phyloP scores from a whole-genome alignment of 768 basidiomycete species.

The Kwoniella bestiolae region DNA sequence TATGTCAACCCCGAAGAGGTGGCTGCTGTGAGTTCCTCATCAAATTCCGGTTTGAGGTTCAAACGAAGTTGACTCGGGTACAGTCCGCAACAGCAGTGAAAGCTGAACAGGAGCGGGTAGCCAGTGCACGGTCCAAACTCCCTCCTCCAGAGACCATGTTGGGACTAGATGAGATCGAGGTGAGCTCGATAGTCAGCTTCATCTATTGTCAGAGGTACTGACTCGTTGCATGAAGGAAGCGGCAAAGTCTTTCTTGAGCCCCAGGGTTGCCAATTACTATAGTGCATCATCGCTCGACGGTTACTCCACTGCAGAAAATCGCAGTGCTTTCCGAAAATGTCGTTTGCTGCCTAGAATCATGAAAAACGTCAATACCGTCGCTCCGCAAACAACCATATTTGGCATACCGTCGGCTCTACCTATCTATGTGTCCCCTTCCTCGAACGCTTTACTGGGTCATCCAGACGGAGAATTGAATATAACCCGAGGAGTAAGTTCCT shows the following conservation, averaged over 20 bases:
- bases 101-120: constrained; percentile 39
- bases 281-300: constrained; percentile 33
- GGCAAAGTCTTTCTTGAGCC: constrained; percentile 39
- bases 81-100: constrained; percentile 24
- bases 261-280: constrained; percentile 40
- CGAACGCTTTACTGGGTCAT: constrained; percentile 70
- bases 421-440: constrained; percentile 59
- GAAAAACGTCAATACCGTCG: constrained; percentile 50
- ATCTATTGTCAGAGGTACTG: no score
- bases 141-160: constrained; percentile 50
- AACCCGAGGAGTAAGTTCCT: constrained; percentile 40
- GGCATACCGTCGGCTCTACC: constrained; percentile 56
- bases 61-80: not conserved
- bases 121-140: constrained; percentile 35
- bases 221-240: constrained; percentile 35
- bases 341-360: constrained; percentile 56
- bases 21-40: constrained; percentile 33
- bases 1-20: constrained; percentile 41
- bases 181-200: constrained; percentile 29
- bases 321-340: constrained; percentile 44
- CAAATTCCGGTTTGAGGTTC: no score
- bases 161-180: constrained; percentile 52
- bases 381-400: constrained; percentile 54
- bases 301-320: constrained; percentile 36
- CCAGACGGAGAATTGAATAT: constrained; percentile 66